Evolutionary conservation across 2,329 filamentous ascomycete genomes (phyloP).

Genomic region (Gnomoniopsis sp.): DNA sequence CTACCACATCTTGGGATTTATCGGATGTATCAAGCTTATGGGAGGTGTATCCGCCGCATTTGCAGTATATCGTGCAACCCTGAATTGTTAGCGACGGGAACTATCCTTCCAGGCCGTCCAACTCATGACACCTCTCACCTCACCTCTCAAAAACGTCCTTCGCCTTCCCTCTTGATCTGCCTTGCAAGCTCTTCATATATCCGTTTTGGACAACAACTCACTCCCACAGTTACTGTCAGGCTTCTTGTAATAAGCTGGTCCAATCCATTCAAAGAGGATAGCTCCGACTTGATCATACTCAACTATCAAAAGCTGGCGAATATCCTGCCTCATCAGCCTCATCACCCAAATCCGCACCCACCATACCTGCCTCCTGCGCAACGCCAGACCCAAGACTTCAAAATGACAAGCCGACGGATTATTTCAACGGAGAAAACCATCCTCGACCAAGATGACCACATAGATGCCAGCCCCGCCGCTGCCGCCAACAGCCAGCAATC

Average conservation of each 20-base stretch:
- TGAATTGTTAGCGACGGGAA: no score
- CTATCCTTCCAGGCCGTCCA: no score
- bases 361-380: not conserved
- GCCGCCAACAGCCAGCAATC: slow-evolving; percentile 53
- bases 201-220: no score
- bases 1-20: no score
- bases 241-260: not conserved
- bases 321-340: not conserved
- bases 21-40: no score
- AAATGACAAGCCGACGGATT: slow-evolving; percentile 69
- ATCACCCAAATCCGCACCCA: not conserved
- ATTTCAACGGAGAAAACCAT: slow-evolving; percentile 63
- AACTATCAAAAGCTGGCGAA: not conserved
- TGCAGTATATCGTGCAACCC: no score
- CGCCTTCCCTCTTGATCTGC: no score
- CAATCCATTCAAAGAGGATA: not conserved
- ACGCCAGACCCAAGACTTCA: not conserved
- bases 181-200: no score
- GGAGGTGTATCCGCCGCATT: no score
- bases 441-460: slow-evolving; percentile 55
- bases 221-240: not conserved
- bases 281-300: no score
- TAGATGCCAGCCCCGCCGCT: slow-evolving; percentile 36
- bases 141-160: no score
- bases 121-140: no score